Percentiles rank a stretch among this genome's conserved stretches.
These are phyloP conservation scores for Fusarium sp. DNA, from an alignment of 2,329 filamentous ascomycete genomes.

Conservation along the genomic window DNA sequence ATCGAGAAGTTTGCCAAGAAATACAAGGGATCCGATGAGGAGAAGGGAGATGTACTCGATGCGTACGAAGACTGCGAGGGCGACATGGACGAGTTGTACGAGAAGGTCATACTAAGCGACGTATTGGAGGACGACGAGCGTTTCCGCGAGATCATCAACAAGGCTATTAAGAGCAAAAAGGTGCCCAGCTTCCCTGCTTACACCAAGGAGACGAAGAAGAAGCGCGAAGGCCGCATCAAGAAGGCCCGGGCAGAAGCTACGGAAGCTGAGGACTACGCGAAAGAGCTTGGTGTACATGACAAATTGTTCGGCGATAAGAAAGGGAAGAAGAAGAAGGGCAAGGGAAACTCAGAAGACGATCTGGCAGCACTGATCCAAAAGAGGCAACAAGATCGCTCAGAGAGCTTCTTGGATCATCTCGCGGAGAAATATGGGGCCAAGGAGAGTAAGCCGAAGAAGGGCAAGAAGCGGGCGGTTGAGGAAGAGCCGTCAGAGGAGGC, in stretches of 20 bases:
- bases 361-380: slow-evolving; percentile 83
- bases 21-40: slow-evolving; percentile 91
- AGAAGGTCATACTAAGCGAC: slow-evolving; percentile 88
- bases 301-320: slow-evolving; percentile 73
- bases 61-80: slow-evolving; percentile 83
- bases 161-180: slow-evolving; percentile 79
- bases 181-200: slow-evolving; percentile 79
- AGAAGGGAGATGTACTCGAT: slow-evolving; percentile 81
- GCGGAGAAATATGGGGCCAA: slow-evolving; percentile 80
- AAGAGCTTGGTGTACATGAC: slow-evolving; percentile 81
- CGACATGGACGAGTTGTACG: slow-evolving; percentile 83
- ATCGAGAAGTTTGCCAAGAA: slow-evolving; percentile 82
- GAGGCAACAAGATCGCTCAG: slow-evolving; percentile 74
- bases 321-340: slow-evolving; percentile 61
- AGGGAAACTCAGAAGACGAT: slow-evolving; percentile 63
- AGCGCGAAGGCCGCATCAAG: slow-evolving; percentile 71
- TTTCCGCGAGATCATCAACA: slow-evolving; percentile 85
- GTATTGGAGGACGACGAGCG: slow-evolving; percentile 87
- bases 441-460: slow-evolving; percentile 63
- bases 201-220: slow-evolving; percentile 78
- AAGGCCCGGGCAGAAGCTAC: slow-evolving; percentile 76
- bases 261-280: slow-evolving; percentile 82
- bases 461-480: slow-evolving; percentile 69
- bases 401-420: slow-evolving; percentile 78
- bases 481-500: slow-evolving; percentile 75